Evolutionary conservation across 228 moss, liverwort and hornwort species (phyloP), one percentile per base, ranked within the genome.

Genomic region (Sphagnum fallax): DNA sequence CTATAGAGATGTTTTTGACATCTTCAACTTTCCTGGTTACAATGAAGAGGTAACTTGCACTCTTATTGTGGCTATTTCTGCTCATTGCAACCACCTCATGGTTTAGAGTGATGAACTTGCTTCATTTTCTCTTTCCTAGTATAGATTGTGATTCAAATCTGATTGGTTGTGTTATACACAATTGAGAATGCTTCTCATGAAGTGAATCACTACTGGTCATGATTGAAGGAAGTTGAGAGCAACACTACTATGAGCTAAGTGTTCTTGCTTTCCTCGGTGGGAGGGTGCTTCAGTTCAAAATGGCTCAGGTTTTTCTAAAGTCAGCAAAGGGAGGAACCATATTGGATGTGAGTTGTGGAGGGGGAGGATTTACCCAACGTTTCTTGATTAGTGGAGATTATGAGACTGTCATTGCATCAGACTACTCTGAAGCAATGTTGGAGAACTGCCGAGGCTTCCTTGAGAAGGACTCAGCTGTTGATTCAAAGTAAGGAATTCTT

Each of bases 301-400:
- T 75, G 71, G 83, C 83, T n/a, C 52, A 51, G 57, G 71, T 66
- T 11, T 71, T 79, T 66, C 62, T 83, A 52, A 64, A 77, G 63
- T 70, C 74, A 64, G 79, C 72, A 10, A 71, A 66, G 11, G 83
- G 76, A 4, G 69, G 75, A 32, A 67, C 72, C 11, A 71, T 81
- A 9, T 73, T 81, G 77, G 81, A 81, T 64, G 71, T 81, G 5
- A 83, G 83, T 53, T 83, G 79, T 73, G 79, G 83, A 49, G 76
- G 74, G 52, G 83, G 83, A 66, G 71, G 62, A n/a, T 83, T 83
- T 49, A 72, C 79, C 9, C 68, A 79, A 66, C 75, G 75, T 5
- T 80, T 83, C 52, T 65, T 75, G 15, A 65, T 65, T 0, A 61
- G 65, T 5, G 76, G 74, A 55, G 65, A 79, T 0, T 83, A 76